These are phyloP conservation scores for Backusella parvicylindrica DNA, from an alignment of 192 early-diverging fungal genomes.

Conservation along the genomic window DNA sequence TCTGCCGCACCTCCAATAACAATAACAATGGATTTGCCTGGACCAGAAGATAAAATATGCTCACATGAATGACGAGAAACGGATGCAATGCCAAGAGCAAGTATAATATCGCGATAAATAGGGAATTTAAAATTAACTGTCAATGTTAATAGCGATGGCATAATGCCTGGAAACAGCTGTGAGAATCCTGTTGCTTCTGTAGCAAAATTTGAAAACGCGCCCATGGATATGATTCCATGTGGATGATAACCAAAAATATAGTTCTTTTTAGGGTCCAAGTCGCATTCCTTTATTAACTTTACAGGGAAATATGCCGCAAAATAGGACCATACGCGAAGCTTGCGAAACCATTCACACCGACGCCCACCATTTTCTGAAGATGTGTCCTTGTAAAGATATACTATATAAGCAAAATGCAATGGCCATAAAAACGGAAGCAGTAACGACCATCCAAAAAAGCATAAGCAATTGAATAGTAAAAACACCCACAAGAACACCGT, in stretches of 20 bases:
- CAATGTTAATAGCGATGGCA: constrained; percentile 75
- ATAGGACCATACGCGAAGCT: constrained; percentile 64
- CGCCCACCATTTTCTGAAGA: constrained; percentile 78
- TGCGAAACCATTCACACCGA: constrained; percentile 43
- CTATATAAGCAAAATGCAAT: constrained; percentile 64
- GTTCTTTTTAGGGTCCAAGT: constrained; percentile 23
- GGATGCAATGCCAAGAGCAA: constrained; percentile 76
- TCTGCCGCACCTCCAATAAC: constrained; percentile 93
- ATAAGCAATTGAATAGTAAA: constrained; percentile 46
- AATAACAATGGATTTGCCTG: constrained; percentile 66
- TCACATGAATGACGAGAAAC: constrained; percentile 80
- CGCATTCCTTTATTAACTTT: constrained; percentile 53
- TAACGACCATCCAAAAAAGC: constrained; percentile 57
- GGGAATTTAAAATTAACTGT: constrained; percentile 84
- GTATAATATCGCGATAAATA: constrained; percentile 78
- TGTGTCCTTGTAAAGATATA: constrained; percentile 65
- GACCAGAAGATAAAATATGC: constrained; percentile 64
- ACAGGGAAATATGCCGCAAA: constrained; percentile 82
- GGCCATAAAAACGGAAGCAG: constrained; percentile 53
- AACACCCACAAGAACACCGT: constrained; percentile 63
- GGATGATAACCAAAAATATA: constrained; percentile 72
- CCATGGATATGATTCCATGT: constrained; percentile 84
- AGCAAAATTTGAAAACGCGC: constrained; percentile 76
- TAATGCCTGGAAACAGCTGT: constrained; percentile 74
- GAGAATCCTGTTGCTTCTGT: constrained; percentile 78